Evolutionary conservation across 768 basidiomycete species (phyloP), one percentile per base, ranked within the genome.

Genomic region (Tricholoma matsutake): DNA sequence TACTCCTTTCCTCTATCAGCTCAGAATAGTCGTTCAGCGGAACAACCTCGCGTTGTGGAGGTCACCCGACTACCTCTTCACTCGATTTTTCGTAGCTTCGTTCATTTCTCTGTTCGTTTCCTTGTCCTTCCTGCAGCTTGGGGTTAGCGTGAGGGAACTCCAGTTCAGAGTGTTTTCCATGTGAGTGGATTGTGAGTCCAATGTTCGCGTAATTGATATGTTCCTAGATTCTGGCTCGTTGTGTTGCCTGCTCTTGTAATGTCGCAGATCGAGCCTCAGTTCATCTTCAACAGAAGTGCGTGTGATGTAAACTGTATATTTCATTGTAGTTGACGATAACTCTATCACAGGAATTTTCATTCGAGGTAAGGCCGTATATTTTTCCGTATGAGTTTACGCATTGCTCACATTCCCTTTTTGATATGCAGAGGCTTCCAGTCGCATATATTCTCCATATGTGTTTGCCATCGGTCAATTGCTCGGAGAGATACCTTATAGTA

Each of bases 41-140:
- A 89, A 91, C 69, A 86, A 86, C 67, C 66, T 78, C 6, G 86
- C 91, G 2, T 76, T 94, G 11, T 95, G 91, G 89, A 80, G 94
- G 58, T 90, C 87, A 8, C 90, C 92, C 3, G 86, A 93, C 64
- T 96, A 95, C 70, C 85, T 92, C 54, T 94, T 88, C 77, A 92
- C 86, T 56, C 85, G 94, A 18, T 75, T 94, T 25, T 92, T 92
- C 72, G 83, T 89, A 14, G 88, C 90, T 64, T 78, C 81, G 3
- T 86, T 86, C 71, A 83, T 89, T 59, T 85, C 89, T 13, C 75
- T 91, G 11, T 85, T 85, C 70, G 79, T 92, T 61, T 89, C 89
- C 29, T 75, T 96, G 34, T 90, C 89, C 4, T 93, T 93, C 83
- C 75, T 96, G 58, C 84, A 88, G 67, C 76, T 94, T 22, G 88